Evolutionary conservation across 2,329 filamentous ascomycete genomes (phyloP).

Genomic region (Kalmusia sp.): DNA sequence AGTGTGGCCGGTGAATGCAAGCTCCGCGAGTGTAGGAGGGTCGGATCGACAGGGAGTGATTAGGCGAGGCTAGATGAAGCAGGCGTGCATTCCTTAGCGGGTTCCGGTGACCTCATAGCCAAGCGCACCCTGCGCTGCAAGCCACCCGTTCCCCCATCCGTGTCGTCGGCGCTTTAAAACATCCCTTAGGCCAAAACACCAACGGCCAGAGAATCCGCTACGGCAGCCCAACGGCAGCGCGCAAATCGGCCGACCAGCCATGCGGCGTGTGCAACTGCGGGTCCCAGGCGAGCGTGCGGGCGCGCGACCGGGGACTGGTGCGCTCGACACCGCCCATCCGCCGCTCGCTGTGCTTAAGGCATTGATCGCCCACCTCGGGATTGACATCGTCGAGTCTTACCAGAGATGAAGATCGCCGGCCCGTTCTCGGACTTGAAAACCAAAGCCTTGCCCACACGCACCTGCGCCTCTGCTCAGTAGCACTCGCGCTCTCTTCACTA

Average conservation of each 20-base stretch:
- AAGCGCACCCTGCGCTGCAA: constrained; percentile 1
- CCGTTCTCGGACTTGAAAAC: constrained; percentile 16
- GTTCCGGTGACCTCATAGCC: constrained; percentile 12
- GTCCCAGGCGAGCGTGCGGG: not conserved
- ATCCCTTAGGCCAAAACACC: constrained; percentile 13
- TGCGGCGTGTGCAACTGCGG: not conserved
- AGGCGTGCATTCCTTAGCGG: constrained; percentile 5
- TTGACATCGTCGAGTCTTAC: constrained; percentile 24
- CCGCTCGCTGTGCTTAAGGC: constrained; percentile 13
- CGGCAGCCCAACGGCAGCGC: not conserved
- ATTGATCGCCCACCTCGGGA: constrained; percentile 31
- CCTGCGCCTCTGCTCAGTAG: constrained; percentile 8
- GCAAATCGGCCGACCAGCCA: not conserved
- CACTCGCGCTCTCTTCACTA: not conserved
- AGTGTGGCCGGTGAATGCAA: not conserved
- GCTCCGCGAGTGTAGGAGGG: not conserved
- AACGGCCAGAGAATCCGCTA: constrained; percentile 6
- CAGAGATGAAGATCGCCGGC: constrained; percentile 29
- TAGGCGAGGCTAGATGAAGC: constrained; percentile 3
- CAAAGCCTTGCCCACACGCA: constrained; percentile 2
- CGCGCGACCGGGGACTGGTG: not conserved
- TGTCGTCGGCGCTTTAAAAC: constrained; percentile 6
- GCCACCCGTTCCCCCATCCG: constrained; percentile 2
- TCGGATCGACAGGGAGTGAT: not conserved
- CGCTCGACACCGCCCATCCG: constrained; percentile 1